Percentiles rank a stretch among this genome's conserved stretches.
Conservation (phyloP, 2,329 filamentous ascomycete species). For the Fusarium verrucosum region DNA sequence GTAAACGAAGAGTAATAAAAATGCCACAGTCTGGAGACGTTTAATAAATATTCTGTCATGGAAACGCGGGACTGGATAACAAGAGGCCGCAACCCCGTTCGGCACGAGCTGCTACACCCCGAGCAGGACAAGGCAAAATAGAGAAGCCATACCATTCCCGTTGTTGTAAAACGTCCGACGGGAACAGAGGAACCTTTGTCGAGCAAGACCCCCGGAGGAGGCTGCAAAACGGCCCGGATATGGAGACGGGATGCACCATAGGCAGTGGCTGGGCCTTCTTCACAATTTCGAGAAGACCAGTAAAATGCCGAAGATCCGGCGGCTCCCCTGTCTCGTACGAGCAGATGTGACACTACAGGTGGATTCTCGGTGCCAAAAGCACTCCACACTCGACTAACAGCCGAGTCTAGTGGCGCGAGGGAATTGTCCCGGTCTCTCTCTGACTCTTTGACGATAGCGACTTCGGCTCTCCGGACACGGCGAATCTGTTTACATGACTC, state of each 20-base stretch:
- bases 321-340: constrained; percentile 35
- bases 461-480: constrained; percentile 16
- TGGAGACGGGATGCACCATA: constrained; percentile 15
- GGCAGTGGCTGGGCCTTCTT: constrained; percentile 26
- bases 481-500: constrained; percentile 8
- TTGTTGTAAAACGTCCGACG: constrained; percentile 36
- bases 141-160: constrained; percentile 18
- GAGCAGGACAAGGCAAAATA: not conserved
- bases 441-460: constrained; percentile 4
- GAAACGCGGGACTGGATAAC: constrained; percentile 7
- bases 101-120: constrained; percentile 5
- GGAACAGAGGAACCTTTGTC: constrained; percentile 34
- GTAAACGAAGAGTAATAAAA: constrained; percentile 23
- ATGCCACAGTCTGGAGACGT: constrained; percentile 28
- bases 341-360: constrained; percentile 20
- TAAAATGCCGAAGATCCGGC: constrained; percentile 36
- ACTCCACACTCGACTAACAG: constrained; percentile 20
- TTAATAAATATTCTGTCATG: constrained; percentile 36
- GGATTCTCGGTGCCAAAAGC: constrained; percentile 4
- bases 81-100: not conserved
- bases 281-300: constrained; percentile 42
- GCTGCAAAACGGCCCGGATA: constrained; percentile 35
- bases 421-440: constrained; percentile 9
- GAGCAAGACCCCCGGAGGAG: constrained; percentile 2
- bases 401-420: constrained; percentile 21